Percentiles rank a stretch among this genome's conserved stretches.
Conservation (phyloP, 305 asterid genomes). For the Coffea humblotiana region DNA sequence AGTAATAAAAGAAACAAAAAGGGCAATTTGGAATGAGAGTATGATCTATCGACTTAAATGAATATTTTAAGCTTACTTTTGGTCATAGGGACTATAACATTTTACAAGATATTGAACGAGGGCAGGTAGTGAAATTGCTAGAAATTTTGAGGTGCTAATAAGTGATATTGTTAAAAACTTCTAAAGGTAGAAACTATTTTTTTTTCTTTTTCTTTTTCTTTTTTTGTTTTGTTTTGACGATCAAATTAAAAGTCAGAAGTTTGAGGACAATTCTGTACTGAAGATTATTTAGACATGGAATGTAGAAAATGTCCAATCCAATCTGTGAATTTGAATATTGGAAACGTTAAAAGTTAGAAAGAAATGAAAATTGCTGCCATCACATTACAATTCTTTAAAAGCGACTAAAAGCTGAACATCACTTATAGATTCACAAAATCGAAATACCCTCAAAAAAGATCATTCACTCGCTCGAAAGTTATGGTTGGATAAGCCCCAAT, state of each 20-base stretch:
- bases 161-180: no score
- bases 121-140: no score
- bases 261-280: background rate
- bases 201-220: no score
- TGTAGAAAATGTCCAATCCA: background rate
- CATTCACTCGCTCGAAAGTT: background rate
- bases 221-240: background rate
- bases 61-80: no score
- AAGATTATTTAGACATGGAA: background rate
- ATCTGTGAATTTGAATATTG: background rate
- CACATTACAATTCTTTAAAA: background rate
- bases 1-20: no score
- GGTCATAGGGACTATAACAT: no score
- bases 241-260: background rate
- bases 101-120: no score
- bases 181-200: background rate
- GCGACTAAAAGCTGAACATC: background rate
- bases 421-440: background rate
- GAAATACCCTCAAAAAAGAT: background rate
- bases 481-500: background rate
- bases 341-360: background rate
- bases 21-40: no score
- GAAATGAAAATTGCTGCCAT: background rate
- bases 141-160: no score
- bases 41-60: no score